Base-by-base conservation (phyloP, 805 yeast genomes). In the Tetrapisispora nanseiensis region DNA sequence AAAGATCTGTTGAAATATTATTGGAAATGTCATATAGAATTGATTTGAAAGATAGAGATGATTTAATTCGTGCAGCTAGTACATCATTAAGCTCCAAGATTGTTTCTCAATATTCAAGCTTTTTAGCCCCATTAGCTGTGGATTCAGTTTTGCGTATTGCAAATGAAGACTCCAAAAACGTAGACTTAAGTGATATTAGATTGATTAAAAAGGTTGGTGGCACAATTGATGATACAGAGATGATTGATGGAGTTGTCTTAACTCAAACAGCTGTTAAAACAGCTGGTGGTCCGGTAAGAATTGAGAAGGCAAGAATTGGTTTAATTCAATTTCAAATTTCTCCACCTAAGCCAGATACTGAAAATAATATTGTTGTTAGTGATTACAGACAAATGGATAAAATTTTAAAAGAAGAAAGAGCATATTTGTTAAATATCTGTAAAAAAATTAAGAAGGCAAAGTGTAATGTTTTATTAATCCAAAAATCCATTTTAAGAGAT, bases 321-420 rank as follows among this genome's bases (percentile, higher is more conserved):
- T 75, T 84, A 58, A 76, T 84, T 57, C 99, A 87, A 70, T 92
- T 85, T 71, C 98, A 85, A 71, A 75, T 87, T 48, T 86, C 95
- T 18, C 96, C 97, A 20, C 97, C 97, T 51, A 87, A 87, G 62
- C 97, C 97, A 18, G 97, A 87, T 60, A 82, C 94, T 82, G 98
- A 92, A 69, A 92, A 92, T 65, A 90, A 89, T 61, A 90, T 92
- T 39, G 95, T 92, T 44, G 97, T 92, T 42, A 92, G 85, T 60
- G 99, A 92, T 65, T 92, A 92, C 70, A 78, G 98, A 66, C 98
- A 92, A 67, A 92, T 92, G 99, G 99, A 92, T 67, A 92, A 90
- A 69, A 92, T 92, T 54, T 72, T 92, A 61, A 92, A 94, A 61
- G 99, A 92, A 68, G 98, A 92, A 72, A 81, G 99, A 62, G 92